Evolutionary conservation across 1,284 basidiomycete species (phyloP), one percentile per base, ranked within the genome.

Genomic region (Ustilago esculenta): DNA sequence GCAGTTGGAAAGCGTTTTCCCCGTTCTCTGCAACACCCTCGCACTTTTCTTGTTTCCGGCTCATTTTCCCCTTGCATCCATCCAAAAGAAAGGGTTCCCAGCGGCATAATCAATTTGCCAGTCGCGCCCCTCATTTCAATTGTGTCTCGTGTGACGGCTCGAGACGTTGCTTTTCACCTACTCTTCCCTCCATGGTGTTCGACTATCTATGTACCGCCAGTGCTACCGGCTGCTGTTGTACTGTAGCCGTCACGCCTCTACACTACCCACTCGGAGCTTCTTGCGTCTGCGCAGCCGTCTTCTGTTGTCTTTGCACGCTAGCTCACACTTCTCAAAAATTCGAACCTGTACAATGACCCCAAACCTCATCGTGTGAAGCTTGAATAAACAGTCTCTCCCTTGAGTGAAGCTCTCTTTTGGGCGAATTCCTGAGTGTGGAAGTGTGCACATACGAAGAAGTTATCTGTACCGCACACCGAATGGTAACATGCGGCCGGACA

Each of bases 261-360:
- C 48, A 52, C 45, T 39, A 34, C 47, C 37, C 41, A 55, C 46
- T 48, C 33, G 46, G 50, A 54, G 61, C 45, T 46, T 49, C 50
- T 54, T 37, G 55, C 55, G 55, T 54, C 37, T 44, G 45, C 53
- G 41, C 50, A 65, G 61, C 61, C 61, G 61, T 65, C 46, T 50
- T 65, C 61, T 65, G 61, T 46, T 46, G 46, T 58, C 46, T 40
- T 36, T 41, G 50, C 40, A 53, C 54, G 54, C 46, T 58, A 35
- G 46, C 46, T 47, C 45, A 23, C 52, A 45, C 29, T 48, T 44
- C 47, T 45, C 45, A 39, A 54, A 65, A 64, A 65, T 29, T 45
- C 42, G 61, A 65, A 65, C 43, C 61, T 65, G 61, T 65, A 65
- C 61, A 65, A 65, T 65, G 61, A 58, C 47, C 61, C 50, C 44